These are phyloP conservation scores for Hirsutella thompsonii DNA, from an alignment of 2,329 filamentous ascomycete genomes.

Conservation along the genomic window DNA sequence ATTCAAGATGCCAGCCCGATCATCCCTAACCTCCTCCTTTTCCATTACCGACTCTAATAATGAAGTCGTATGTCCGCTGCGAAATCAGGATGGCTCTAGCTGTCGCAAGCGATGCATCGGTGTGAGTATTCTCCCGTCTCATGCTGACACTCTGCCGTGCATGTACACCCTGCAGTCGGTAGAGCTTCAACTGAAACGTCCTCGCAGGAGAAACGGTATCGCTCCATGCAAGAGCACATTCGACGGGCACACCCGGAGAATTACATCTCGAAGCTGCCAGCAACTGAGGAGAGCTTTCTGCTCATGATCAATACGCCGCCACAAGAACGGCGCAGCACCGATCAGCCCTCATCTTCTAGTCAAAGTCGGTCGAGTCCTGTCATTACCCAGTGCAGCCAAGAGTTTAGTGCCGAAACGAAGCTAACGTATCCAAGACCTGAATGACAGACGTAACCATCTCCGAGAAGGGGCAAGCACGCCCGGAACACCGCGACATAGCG, in stretches of 20 bases:
- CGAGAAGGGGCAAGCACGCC: slow-evolving; percentile 53
- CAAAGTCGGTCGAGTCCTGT: slow-evolving; percentile 20
- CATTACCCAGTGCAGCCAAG: too few species aligned
- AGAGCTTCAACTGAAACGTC: background rate
- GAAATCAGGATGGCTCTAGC: slow-evolving; percentile 90
- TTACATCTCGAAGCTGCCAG: slow-evolving; percentile 94
- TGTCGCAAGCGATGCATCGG: slow-evolving; percentile 97
- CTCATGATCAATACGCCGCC: slow-evolving; percentile 91
- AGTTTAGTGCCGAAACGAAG: too few species aligned
- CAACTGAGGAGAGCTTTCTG: slow-evolving; percentile 93
- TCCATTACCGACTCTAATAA: slow-evolving; percentile 86
- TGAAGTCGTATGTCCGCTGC: slow-evolving; percentile 91
- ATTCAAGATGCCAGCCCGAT: slow-evolving; percentile 76
- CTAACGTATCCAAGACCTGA: slow-evolving; percentile 27
- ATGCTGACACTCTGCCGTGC: slow-evolving; percentile 6
- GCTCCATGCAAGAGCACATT: slow-evolving; percentile 99
- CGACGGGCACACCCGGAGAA: slow-evolving; percentile 92
- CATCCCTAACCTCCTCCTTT: slow-evolving; percentile 78
- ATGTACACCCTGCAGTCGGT: too few species aligned
- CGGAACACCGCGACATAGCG: slow-evolving; percentile 54
- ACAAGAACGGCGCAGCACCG: slow-evolving; percentile 48
- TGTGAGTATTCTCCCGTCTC: slow-evolving; percentile 63
- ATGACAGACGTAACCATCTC: slow-evolving; percentile 38
- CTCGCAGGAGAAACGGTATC: slow-evolving; percentile 78
- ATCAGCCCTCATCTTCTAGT: slow-evolving; percentile 18